Conservation (phyloP, 805 yeast species). For the Yamadazyma laniorum region DNA sequence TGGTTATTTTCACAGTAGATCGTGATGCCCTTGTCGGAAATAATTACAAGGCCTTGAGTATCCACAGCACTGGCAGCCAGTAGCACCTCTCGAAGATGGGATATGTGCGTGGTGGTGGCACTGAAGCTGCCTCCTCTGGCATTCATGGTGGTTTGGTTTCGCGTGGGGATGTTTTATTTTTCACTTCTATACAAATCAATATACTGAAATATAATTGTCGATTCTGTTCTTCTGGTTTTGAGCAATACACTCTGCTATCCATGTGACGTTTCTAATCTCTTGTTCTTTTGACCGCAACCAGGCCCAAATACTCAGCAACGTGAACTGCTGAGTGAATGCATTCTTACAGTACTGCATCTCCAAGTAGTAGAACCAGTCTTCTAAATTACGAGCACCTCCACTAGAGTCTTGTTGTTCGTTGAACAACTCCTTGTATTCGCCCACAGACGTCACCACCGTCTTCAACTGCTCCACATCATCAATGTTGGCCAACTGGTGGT, state of each 20-base stretch:
- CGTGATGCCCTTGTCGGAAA: conserved; percentile 31
- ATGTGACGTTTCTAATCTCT: conserved; percentile 94
- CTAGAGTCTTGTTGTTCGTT: conserved; percentile 33
- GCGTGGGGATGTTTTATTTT: no score
- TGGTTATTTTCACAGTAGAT: conserved; percentile 38
- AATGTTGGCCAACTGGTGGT: conserved; percentile 63
- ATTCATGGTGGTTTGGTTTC: no score
- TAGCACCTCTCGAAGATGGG: conserved; percentile 38
- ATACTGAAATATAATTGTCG: conserved; percentile 85
- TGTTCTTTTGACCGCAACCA: conserved; percentile 96
- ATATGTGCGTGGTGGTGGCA: conserved; percentile 37
- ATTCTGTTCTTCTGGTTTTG: conserved; percentile 96
- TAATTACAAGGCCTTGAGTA: conserved; percentile 34
- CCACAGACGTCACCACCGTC: conserved; percentile 57
- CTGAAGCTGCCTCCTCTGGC: conserved; percentile 27
- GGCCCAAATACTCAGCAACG: conserved; percentile 89
- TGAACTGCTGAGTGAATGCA: conserved; percentile 95
- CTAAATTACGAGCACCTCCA: conserved; percentile 57
- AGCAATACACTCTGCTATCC: conserved; percentile 99
- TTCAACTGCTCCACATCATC: conserved; percentile 88
- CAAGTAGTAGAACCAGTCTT: conserved; percentile 88
- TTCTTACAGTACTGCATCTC: conserved; percentile 92
- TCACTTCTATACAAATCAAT: no score
- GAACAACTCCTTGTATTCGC: conserved; percentile 63
- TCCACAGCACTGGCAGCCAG: conserved; percentile 30